Evolutionary conservation across 129 eudicot genomes (phyloP).

Genomic region (Flaveria robusta): DNA sequence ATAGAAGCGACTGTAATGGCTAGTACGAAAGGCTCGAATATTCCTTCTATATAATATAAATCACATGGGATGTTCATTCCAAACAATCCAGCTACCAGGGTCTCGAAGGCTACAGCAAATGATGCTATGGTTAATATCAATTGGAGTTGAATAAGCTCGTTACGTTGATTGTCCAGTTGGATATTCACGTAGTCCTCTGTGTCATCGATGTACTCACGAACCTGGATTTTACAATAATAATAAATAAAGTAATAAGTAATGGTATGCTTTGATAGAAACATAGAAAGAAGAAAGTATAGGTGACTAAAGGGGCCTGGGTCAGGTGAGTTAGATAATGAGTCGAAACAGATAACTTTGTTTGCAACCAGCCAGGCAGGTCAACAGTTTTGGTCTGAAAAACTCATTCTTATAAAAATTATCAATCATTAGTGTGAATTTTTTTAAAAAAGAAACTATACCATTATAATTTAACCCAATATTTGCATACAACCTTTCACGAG

Average conservation of each 20-base stretch:
- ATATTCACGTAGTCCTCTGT: conserved; percentile 97
- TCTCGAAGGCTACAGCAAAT: conserved; percentile 82
- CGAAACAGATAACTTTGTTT: background rate
- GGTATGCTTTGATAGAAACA: background rate
- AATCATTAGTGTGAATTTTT: too few relatives aligned
- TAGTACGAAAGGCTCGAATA: conserved; percentile 55
- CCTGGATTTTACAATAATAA: conserved; percentile 41
- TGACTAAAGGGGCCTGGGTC: background rate
- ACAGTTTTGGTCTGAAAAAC: too few relatives aligned
- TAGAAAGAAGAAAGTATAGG: background rate
- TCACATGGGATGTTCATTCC: conserved; percentile 87
- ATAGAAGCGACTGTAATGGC: conserved; percentile 50
- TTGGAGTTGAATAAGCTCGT: conserved; percentile 93
- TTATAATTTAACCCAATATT: too few relatives aligned
- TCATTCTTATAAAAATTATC: too few relatives aligned
- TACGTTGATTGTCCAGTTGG: conserved; percentile 93
- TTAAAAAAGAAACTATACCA: background rate
- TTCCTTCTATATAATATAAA: conserved; percentile 37
- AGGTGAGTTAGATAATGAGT: background rate
- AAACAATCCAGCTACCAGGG: conserved; percentile 68
- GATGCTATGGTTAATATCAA: conserved; percentile 82
- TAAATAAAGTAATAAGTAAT: background rate
- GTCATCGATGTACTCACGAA: conserved; percentile 95
- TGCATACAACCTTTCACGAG: background rate
- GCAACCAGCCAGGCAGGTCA: too few relatives aligned